phyloP scores from a whole-genome alignment of 495 filamentous ascomycete species.

The Cryomyces antarcticus region DNA sequence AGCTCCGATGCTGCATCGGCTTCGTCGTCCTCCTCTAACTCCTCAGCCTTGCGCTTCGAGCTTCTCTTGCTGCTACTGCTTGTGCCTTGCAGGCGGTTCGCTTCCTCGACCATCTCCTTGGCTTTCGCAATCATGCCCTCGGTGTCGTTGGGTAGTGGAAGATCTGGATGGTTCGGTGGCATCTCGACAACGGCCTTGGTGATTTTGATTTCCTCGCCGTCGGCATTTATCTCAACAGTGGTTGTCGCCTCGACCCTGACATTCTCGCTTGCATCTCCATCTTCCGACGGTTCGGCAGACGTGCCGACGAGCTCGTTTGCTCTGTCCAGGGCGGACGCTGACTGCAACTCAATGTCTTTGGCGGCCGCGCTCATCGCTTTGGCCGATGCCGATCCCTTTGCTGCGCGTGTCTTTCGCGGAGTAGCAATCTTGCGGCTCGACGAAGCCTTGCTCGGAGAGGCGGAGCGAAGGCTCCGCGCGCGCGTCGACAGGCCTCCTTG shows the following conservation, averaged over 20 bases:
- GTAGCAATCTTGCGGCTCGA: constrained; percentile 29
- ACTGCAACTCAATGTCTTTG: not conserved
- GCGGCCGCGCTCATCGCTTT: constrained; percentile 16
- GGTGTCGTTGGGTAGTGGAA: constrained; percentile 53
- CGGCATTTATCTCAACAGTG: constrained; percentile 29
- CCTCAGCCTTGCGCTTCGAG: constrained; percentile 65
- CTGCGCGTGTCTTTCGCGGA: constrained; percentile 54
- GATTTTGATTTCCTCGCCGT: constrained; percentile 34
- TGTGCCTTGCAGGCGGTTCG: constrained; percentile 34
- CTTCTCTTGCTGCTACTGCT: not conserved
- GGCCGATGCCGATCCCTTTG: constrained; percentile 32
- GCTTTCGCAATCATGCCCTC: constrained; percentile 68
- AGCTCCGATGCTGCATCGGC: constrained; percentile 28
- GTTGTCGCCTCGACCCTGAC: constrained; percentile 47
- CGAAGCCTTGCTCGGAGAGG: constrained; percentile 35
- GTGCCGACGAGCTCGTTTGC: no score
- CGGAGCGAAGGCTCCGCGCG: constrained; percentile 29
- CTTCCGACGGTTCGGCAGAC: no score
- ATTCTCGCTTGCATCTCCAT: constrained; percentile 12
- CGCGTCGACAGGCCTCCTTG: constrained; percentile 11
- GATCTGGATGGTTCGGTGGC: constrained; percentile 41
- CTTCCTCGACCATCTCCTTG: constrained; percentile 75
- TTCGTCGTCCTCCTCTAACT: constrained; percentile 37
- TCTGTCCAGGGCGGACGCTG: no score
- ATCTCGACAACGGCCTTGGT: constrained; percentile 68